Conservation (phyloP, 345 rosid species). For the Orychophragmus violaceus region DNA sequence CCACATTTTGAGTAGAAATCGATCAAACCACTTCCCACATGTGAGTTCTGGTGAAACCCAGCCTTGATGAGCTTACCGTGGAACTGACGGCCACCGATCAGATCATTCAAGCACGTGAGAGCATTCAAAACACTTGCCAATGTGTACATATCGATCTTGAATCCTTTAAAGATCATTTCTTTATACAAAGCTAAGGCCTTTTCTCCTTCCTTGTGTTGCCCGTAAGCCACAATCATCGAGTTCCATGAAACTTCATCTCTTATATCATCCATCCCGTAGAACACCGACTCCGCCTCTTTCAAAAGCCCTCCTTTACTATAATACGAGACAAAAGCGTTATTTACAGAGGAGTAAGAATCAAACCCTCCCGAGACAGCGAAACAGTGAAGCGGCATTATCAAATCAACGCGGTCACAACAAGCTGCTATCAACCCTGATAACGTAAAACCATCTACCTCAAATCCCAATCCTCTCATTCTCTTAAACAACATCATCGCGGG, state of each 20-base stretch:
- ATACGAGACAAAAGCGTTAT: conserved; percentile 56
- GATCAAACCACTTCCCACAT: conserved; percentile 84
- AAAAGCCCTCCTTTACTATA: conserved; percentile 63
- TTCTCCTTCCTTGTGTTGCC: conserved; percentile 69
- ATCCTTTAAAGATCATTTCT: conserved; percentile 52
- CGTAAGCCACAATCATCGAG: conserved; percentile 82
- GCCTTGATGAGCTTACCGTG: conserved; percentile 58
- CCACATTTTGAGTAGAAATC: conserved; percentile 83
- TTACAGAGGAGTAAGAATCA: conserved; percentile 64
- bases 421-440: conserved; percentile 69
- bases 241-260: conserved; percentile 93
- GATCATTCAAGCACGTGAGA: conserved; percentile 46
- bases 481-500: conserved; percentile 44
- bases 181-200: conserved; percentile 60
- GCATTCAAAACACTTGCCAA: conserved; percentile 80
- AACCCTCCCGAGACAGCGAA: conserved; percentile 53
- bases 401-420: conserved; percentile 35
- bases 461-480: conserved; percentile 47
- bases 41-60: conserved; percentile 68
- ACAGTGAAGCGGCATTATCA: conserved; percentile 64
- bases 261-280: conserved; percentile 48
- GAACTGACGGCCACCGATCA: conserved; percentile 71
- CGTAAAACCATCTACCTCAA: conserved; percentile 69
- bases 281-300: conserved; percentile 56
- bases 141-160: conserved; percentile 67